These are phyloP conservation scores for Phytophthora ohioensis DNA, from an alignment of 352 stramenopile genomes.

Conservation along the genomic window DNA sequence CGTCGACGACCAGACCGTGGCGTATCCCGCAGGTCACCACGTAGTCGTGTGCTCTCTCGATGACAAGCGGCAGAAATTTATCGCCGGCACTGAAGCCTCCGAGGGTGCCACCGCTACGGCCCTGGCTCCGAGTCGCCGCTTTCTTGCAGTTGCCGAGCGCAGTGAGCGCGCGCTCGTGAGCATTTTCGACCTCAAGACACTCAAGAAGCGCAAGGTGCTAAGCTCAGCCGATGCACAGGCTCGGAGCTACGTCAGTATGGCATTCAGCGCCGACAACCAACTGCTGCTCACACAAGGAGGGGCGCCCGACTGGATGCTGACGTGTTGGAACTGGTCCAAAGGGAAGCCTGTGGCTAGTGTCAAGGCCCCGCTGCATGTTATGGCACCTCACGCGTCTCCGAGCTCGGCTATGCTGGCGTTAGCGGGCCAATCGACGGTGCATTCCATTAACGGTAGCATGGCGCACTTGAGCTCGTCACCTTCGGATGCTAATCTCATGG, in stretches of 20 bases:
- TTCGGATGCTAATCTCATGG: constrained; percentile 37
- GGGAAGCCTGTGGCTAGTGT: constrained; percentile 86
- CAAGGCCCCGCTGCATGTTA: constrained; percentile 72
- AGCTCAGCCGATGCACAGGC: constrained; percentile 69
- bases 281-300: constrained; percentile 91
- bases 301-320: constrained; percentile 88
- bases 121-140: constrained; percentile 75
- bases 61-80: constrained; percentile 93
- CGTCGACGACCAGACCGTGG: constrained; percentile 84
- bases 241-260: constrained; percentile 80
- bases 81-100: constrained; percentile 79
- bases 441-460: constrained; percentile 33
- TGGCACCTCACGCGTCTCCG: constrained; percentile 49
- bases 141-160: constrained; percentile 82
- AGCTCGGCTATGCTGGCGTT: constrained; percentile 57
- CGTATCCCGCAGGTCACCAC: constrained; percentile 90
- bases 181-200: constrained; percentile 91
- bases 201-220: constrained; percentile 93
- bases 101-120: constrained; percentile 73
- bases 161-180: constrained; percentile 76
- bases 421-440: constrained; percentile 35
- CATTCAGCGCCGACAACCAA: constrained; percentile 92
- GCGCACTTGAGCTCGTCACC: constrained; percentile 34
- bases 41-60: constrained; percentile 91
- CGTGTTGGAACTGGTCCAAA: constrained; percentile 94